Evolutionary conservation across 148 eudicot species (phyloP), one percentile per base, ranked within the genome.

Genomic region (Cornus suecica): DNA sequence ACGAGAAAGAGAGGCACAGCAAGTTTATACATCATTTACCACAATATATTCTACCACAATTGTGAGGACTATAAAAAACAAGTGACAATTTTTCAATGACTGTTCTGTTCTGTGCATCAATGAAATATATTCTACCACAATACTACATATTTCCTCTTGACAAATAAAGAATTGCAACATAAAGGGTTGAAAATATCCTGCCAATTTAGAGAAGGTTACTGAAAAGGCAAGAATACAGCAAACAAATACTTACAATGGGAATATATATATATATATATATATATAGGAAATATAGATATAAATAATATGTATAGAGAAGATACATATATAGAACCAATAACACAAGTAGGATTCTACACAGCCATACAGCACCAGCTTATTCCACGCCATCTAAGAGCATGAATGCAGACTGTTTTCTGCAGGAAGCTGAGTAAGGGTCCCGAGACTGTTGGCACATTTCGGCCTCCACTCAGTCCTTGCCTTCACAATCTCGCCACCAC

Each of bases 401-500:
- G 62, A 58, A 54, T 4, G 32, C 70, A 68, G 80, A 52, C 84
- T 74, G 71, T 68, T 87, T 69, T 78, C 83, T 4, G 71, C 77
- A 3, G 88, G 80, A 66, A 73, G 71, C 54, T 80, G 81, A 75
- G 72, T 84, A 30, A 85, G 22, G 23, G 70, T 79, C 13, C 84
- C 85, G 5, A 81, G 80, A 79, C 73, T 83, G 45, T 85, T 80
- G 69, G 79, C 80, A 63, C 75, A 80, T 75, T 87, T 90, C 6
- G 95, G 92, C 83, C 95, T 85, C 97, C 95, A 93, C 69, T 84
- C 80, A 22, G 95, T 93, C 76, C 93, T 79, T 25, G 85, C 91
- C 82, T 91, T 85, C 37, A 93, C 84, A 45, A 93, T 85, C 80
- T 93, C 95, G 0, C 84, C 87, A 25, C 95, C 95, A 54, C 82